phyloP scores from a whole-genome alignment of 2,329 filamentous ascomycete genomes.

The Diaporthe ilicicola region DNA sequence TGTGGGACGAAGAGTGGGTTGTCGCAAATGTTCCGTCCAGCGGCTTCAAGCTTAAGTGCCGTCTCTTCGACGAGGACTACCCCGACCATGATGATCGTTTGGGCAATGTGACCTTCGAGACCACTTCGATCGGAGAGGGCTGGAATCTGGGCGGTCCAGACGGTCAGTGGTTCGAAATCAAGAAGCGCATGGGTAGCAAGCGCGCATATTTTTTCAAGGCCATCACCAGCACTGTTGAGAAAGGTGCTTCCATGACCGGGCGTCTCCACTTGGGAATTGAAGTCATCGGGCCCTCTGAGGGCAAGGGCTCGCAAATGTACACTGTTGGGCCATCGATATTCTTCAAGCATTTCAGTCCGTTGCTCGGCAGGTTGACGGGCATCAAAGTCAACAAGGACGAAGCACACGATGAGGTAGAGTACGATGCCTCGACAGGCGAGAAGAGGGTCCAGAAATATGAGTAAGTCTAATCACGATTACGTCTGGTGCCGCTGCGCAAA shows the following conservation, averaged over 20 bases:
- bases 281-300: constrained; percentile 79
- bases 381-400: constrained; percentile 73
- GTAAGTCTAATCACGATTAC: constrained; percentile 53
- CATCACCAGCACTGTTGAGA: constrained; percentile 69
- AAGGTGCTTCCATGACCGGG: constrained; percentile 73
- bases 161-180: constrained; percentile 71
- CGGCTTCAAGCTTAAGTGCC: constrained; percentile 85
- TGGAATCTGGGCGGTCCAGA: constrained; percentile 77
- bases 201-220: constrained; percentile 81
- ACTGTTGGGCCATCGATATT: constrained; percentile 80
- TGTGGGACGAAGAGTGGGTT: constrained; percentile 87
- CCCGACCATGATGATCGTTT: constrained; percentile 87
- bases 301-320: constrained; percentile 74
- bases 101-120: constrained; percentile 81
- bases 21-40: constrained; percentile 84
- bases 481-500: neutral
- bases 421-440: constrained; percentile 54
- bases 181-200: constrained; percentile 88
- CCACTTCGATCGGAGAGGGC: constrained; percentile 65
- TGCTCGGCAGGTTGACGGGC: constrained; percentile 84
- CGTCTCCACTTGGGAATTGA: constrained; percentile 77
- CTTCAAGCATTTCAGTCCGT: constrained; percentile 86
- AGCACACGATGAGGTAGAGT: constrained; percentile 39
- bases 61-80: constrained; percentile 90
- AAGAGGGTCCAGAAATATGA: constrained; percentile 77